Conservation (phyloP, 2,329 filamentous ascomycete genomes). For the Diaporthe citrichinensis region DNA sequence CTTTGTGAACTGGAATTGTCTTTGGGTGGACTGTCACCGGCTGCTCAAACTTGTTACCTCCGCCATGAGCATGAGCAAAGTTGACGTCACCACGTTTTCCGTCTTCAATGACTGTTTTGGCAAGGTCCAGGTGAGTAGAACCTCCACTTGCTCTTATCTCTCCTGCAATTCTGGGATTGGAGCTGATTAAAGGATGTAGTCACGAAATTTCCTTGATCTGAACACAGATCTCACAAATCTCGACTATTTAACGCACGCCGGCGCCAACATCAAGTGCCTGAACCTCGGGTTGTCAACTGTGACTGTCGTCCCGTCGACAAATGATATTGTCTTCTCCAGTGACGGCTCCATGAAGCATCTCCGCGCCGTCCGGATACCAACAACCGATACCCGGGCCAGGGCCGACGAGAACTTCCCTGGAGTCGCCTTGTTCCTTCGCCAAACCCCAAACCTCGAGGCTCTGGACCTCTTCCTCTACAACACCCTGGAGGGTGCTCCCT, state of each 20-base stretch:
- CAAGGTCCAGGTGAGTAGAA: conserved; percentile 10
- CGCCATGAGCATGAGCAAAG: conserved; percentile 20
- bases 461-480: conserved; percentile 29
- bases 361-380: not conserved
- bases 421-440: not conserved
- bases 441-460: conserved; percentile 16
- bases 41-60: not conserved
- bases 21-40: conserved; percentile 29
- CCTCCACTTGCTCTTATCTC: not conserved
- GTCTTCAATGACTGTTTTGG: conserved; percentile 19
- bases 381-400: not conserved
- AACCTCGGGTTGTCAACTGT: conserved; percentile 13
- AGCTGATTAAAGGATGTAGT: not conserved
- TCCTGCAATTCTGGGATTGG: not conserved
- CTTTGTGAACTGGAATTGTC: conserved; percentile 16
- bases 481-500: not conserved
- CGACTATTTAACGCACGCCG: not conserved
- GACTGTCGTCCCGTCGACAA: not conserved
- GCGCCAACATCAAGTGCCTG: conserved; percentile 13
- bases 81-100: not conserved
- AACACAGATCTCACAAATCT: not conserved
- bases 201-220: not conserved
- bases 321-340: not conserved
- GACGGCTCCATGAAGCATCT: conserved; percentile 13
- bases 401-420: conserved; percentile 5